Evolutionary conservation across 768 basidiomycete species (phyloP), one percentile per base, ranked within the genome.

Genomic region (Phaeotremella fagi): DNA sequence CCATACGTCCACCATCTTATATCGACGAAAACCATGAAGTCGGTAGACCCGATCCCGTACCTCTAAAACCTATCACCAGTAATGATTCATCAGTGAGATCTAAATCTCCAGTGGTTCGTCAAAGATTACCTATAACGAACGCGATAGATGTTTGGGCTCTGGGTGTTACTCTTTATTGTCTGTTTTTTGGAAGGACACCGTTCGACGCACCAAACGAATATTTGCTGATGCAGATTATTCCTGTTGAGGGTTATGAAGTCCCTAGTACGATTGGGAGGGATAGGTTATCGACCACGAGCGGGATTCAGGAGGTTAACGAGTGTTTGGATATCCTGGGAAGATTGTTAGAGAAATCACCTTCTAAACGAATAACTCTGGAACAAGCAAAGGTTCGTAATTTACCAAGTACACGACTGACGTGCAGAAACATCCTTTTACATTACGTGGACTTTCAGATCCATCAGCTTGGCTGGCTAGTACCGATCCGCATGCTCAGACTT

Each of bases 101-200:
- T 2, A 56, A 52, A 15, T 70, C 65, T 6, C 61, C 68, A 0
- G 45, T 48, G 16, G 58, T 60, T 9, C 46, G 44, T 31, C 50
- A 64, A 38, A 62, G 75, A 25, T 67, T 73, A 24, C 80, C 81
- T 2, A 86, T 95, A 47, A 90, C 90, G 35, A 90, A 91, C 72
- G 85, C 90, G 3, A 94, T 98, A 70, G 95, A 99, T 68, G 82
- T 99, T 28, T 99, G 95, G 95, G 94, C 95, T 0, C 81, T 99
- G 2, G 95, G 95, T 22, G 87, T 97, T 26, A 99, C 95, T 1
- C 78, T 97, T 3, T 98, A 90, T 75, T 94, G 91, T 70, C 81
- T 98, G 42, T 80, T 98, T 1, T 97, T 94, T 60, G 95, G 90
- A 9, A 78, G 77, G 51, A 82, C 86, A 1, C 94, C 94, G 1